These are phyloP conservation scores for Sugiyamaella americana DNA, from an alignment of 805 yeast species.

Conservation along the genomic window DNA sequence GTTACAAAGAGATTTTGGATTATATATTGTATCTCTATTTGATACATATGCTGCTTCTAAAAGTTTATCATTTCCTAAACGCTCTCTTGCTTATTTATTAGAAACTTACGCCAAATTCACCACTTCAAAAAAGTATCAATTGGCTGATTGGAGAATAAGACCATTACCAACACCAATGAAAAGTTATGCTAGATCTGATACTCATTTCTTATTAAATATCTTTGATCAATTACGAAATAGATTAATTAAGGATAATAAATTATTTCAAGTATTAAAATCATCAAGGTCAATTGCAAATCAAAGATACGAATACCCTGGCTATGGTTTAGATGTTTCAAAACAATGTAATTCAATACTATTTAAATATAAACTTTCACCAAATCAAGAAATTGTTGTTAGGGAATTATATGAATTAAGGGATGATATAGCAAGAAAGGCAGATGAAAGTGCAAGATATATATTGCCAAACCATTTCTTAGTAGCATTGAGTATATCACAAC, in stretches of 20 bases:
- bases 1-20: slow-evolving; percentile 92
- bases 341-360: slow-evolving; percentile 62
- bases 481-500: slow-evolving; percentile 50
- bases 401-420: slow-evolving; percentile 82
- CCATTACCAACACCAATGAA: slow-evolving; percentile 73
- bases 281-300: slow-evolving; percentile 75
- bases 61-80: slow-evolving; percentile 70
- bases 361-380: slow-evolving; percentile 57
- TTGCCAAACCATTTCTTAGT: slow-evolving; percentile 78
- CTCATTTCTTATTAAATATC: slow-evolving; percentile 81
- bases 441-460: slow-evolving; percentile 77
- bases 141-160: slow-evolving; percentile 93
- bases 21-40: slow-evolving; percentile 81
- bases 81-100: slow-evolving; percentile 76
- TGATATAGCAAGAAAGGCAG: slow-evolving; percentile 58
- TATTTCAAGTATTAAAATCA: slow-evolving; percentile 50
- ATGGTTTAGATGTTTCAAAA: slow-evolving; percentile 32
- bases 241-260: slow-evolving; percentile 45
- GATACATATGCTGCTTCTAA: slow-evolving; percentile 91
- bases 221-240: slow-evolving; percentile 66
- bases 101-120: slow-evolving; percentile 75
- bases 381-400: slow-evolving; percentile 50
- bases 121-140: slow-evolving; percentile 89
- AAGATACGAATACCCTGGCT: slow-evolving; percentile 75
- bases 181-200: slow-evolving; percentile 89